Conservation (phyloP, 495 filamentous ascomycete species). For the Xylaria intraflava region DNA sequence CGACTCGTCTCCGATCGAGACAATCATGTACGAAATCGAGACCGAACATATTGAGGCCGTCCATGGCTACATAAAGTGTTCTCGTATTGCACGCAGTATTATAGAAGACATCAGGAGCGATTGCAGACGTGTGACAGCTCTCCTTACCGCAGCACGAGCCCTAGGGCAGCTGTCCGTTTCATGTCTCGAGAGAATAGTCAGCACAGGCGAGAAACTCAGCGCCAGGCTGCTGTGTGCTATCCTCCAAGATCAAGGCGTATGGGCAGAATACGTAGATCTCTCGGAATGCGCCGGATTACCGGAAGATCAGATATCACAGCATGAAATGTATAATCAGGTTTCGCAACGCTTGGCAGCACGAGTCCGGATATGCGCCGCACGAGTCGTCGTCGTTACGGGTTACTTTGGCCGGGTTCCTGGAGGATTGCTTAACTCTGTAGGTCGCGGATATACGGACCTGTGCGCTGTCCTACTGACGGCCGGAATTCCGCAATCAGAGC, state of each 20-base stretch:
- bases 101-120: neutral
- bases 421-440: neutral
- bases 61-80: too few relatives aligned
- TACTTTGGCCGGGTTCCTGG: neutral
- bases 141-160: neutral
- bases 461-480: neutral
- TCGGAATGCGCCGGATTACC: conserved; percentile 32
- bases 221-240: conserved; percentile 50
- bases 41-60: too few relatives aligned
- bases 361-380: neutral
- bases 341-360: neutral
- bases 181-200: conserved; percentile 66
- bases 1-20: too few relatives aligned
- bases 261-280: conserved; percentile 67
- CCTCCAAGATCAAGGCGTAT: conserved; percentile 58
- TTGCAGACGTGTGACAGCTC: neutral
- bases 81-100: conserved; percentile 26
- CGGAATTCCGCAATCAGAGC: neutral
- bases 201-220: conserved; percentile 70
- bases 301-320: neutral
- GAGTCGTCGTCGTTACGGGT: neutral
- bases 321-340: neutral
- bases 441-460: neutral
- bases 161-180: neutral
- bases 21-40: too few relatives aligned